Percentiles rank a stretch among this genome's conserved stretches.
phyloP scores from a whole-genome alignment of 371 early-diverging fungal genomes.

The Rhizopus arrhizus region DNA sequence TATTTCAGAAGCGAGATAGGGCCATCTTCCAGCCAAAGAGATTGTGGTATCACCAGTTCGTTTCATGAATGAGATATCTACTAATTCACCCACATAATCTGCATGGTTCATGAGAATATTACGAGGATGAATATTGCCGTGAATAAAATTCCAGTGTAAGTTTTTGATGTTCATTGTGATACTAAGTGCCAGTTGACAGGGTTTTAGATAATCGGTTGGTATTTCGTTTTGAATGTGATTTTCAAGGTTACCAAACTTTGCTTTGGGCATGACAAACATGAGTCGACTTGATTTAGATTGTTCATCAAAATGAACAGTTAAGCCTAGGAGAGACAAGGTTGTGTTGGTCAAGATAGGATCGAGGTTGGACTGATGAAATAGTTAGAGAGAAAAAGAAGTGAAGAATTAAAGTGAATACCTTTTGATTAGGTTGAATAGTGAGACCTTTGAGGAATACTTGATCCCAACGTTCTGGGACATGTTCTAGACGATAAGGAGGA shows the following conservation, averaged over 20 bases:
- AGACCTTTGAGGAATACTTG: conserved; percentile 49
- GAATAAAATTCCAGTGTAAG: conserved; percentile 47
- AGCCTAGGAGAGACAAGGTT: conserved; percentile 32
- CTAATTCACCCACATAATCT: conserved; percentile 43
- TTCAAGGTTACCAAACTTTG: conserved; percentile 44
- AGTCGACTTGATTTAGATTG: conserved; percentile 34
- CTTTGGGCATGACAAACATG: conserved; percentile 45
- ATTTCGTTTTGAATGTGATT: conserved; percentile 28
- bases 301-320: conserved; percentile 40
- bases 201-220: conserved; percentile 38
- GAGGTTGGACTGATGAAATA: conserved; percentile 27
- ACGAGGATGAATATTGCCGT: conserved; percentile 51
- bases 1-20: conserved; percentile 52
- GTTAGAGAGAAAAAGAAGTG: background rate
- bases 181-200: conserved; percentile 38
- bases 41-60: conserved; percentile 15
- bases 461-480: conserved; percentile 49
- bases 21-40: conserved; percentile 40
- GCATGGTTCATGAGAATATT: conserved; percentile 44
- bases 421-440: conserved; percentile 38
- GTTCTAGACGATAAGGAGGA: conserved; percentile 38
- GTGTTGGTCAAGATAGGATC: conserved; percentile 37
- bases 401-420: conserved; percentile 19
- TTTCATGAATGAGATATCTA: conserved; percentile 48
- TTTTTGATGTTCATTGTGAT: conserved; percentile 48